Evolutionary conservation across 179 eudicot species (phyloP).

Genomic region (Drosera spatulata): DNA sequence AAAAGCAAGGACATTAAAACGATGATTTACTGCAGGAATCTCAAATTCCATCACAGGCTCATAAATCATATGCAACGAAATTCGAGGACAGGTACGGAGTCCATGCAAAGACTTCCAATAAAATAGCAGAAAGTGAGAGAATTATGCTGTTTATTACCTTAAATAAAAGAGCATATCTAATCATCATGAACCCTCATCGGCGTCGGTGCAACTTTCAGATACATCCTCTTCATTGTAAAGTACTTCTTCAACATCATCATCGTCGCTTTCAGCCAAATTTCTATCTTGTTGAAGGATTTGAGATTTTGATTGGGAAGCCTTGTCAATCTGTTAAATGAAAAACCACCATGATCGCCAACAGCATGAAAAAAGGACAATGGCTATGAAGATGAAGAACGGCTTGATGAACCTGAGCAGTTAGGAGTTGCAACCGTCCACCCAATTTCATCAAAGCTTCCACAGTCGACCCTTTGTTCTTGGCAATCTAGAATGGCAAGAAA

Average conservation of each 20-base stretch:
- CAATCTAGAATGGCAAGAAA: constrained; percentile 31
- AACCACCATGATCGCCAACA: background rate
- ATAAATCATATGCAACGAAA: no score
- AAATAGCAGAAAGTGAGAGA: no score
- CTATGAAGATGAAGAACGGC: constrained; percentile 2
- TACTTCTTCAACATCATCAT: constrained; percentile 51
- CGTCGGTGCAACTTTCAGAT: constrained; percentile 39
- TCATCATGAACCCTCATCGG: constrained; percentile 17
- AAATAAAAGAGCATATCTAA: background rate
- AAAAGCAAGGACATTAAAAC: no score
- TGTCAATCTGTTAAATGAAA: constrained; percentile 50
- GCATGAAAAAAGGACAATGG: background rate
- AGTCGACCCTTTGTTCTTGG: constrained; percentile 41
- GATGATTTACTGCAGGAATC: no score
- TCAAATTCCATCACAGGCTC: no score
- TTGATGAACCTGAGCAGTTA: constrained; percentile 64
- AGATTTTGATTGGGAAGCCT: constrained; percentile 41
- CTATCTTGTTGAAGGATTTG: constrained; percentile 20
- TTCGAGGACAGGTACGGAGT: no score
- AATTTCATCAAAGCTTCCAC: constrained; percentile 52
- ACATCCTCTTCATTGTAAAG: constrained; percentile 55
- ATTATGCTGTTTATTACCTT: background rate
- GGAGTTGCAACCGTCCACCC: constrained; percentile 88
- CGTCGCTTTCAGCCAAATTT: constrained; percentile 51
- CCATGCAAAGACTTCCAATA: no score